A percentile compares a stretch with the other conserved stretches of the same genome.
These are phyloP conservation scores for Rhizoctonia solani DNA, from an alignment of 1,284 basidiomycete genomes.

Conservation along the genomic window DNA sequence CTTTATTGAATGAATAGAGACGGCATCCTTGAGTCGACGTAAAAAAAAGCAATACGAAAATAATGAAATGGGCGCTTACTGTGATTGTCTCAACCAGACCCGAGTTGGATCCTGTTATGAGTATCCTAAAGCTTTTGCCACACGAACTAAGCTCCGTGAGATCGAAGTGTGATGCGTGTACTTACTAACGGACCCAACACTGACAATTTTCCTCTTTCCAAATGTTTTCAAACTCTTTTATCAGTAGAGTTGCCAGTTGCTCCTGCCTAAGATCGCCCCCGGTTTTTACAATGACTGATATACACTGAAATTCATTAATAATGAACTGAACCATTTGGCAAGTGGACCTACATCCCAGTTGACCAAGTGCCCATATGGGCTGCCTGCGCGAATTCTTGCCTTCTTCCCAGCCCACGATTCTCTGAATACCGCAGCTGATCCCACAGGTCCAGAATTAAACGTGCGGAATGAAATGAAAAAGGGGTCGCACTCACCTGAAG, in stretches of 20 bases:
- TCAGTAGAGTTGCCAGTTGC: conserved; percentile 94
- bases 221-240: conserved; percentile 87
- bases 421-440: conserved; percentile 78
- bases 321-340: conserved; percentile 52
- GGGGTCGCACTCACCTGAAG: conserved; percentile 62
- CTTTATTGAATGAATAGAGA: conserved; percentile 99
- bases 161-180: conserved; percentile 37
- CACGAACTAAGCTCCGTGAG: not conserved
- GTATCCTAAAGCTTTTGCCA: conserved; percentile 66
- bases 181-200: conserved; percentile 92
- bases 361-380: conserved; percentile 95
- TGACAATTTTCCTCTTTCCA: conserved; percentile 92
- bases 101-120: conserved; percentile 92
- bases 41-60: conserved; percentile 55
- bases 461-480: conserved; percentile 13
- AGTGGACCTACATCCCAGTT: conserved; percentile 54
- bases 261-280: conserved; percentile 97
- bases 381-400: conserved; percentile 88
- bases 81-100: conserved; percentile 73
- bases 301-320: conserved; percentile 64
- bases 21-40: conserved; percentile 84
- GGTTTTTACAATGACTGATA: conserved; percentile 98
- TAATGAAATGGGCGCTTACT: conserved; percentile 48
- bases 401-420: conserved; percentile 97
- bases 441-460: not conserved